Evolutionary conservation across 202 grass and related monocot species (phyloP).

Genomic region (Brachypodium distachyon): DNA sequence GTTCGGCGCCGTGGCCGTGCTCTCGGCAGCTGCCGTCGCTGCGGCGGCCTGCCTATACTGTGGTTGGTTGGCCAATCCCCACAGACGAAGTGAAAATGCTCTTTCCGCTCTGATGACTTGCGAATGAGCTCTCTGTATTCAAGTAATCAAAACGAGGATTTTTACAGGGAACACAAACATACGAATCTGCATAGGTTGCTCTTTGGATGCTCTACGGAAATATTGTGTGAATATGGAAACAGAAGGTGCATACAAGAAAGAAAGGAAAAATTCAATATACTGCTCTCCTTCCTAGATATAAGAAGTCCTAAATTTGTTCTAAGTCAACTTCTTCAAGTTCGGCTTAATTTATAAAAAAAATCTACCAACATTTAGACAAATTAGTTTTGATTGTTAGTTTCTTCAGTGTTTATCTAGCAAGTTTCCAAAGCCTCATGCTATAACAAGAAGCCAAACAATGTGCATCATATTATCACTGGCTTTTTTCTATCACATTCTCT

Average conservation of each 20-base stretch:
- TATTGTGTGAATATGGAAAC: neutral
- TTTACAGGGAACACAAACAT: too few species aligned
- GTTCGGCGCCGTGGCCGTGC: conserved; percentile 23
- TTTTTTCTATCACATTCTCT: neutral
- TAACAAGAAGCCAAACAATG: neutral
- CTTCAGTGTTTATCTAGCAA: neutral
- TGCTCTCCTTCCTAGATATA: too few species aligned
- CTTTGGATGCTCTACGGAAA: neutral
- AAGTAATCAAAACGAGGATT: too few species aligned
- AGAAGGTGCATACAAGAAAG: neutral
- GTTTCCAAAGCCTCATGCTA: neutral
- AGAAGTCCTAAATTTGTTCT: too few species aligned
- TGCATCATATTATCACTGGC: neutral
- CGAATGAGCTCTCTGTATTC: neutral
- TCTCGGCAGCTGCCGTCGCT: conserved; percentile 33
- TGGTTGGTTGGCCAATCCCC: conserved; percentile 28
- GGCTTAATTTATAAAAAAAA: too few species aligned
- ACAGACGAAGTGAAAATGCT: neutral
- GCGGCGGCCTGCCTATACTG: conserved; percentile 36
- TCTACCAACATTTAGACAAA: too few species aligned
- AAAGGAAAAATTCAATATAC: too few species aligned
- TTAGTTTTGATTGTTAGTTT: neutral
- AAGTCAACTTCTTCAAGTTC: too few species aligned
- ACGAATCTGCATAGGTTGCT: too few species aligned
- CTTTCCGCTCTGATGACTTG: neutral